phyloP scores from a whole-genome alignment of 1,284 basidiomycete species.

The Boletus mariae region DNA sequence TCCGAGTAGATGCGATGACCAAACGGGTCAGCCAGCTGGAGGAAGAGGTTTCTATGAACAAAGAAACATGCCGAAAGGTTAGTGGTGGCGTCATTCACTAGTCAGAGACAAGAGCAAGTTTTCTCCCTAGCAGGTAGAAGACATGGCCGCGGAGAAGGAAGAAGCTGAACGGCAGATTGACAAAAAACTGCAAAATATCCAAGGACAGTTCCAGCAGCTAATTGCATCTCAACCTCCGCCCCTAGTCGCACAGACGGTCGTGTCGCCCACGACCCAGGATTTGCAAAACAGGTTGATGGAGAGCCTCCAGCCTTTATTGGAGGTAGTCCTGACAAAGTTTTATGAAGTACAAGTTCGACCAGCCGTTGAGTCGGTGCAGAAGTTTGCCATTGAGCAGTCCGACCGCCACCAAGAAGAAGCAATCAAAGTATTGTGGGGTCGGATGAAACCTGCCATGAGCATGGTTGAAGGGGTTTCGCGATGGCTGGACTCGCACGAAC shows the following conservation, averaged over 20 bases:
- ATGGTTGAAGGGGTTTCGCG: conserved; percentile 30
- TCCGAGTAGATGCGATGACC: conserved; percentile 23
- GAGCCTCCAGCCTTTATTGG: conserved; percentile 18
- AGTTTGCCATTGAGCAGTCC: conserved; percentile 12
- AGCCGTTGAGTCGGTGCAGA: conserved; percentile 14
- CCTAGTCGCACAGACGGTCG: not conserved
- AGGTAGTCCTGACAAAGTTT: conserved; percentile 20
- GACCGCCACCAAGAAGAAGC: conserved; percentile 23
- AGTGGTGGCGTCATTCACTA: not conserved
- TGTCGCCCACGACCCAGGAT: not conserved
- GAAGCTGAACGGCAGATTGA: conserved; percentile 12
- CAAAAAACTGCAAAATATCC: conserved; percentile 17
- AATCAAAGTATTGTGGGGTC: conserved; percentile 27
- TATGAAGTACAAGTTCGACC: conserved; percentile 24
- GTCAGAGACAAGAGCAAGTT: conserved; percentile 5
- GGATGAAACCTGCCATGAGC: conserved; percentile 31
- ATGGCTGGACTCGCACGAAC: conserved; percentile 31
- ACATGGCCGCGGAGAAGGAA: conserved; percentile 15
- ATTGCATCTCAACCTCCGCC: conserved; percentile 6
- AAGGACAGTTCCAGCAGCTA: conserved; percentile 18
- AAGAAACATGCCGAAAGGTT: conserved; percentile 22
- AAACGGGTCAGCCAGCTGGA: conserved; percentile 23
- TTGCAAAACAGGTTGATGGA: conserved; percentile 18
- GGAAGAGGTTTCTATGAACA: conserved; percentile 20
- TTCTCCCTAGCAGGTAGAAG: conserved; percentile 16